Evolutionary conservation across 345 rosid genomes (phyloP).

Genomic region (Ceriops decandra): DNA sequence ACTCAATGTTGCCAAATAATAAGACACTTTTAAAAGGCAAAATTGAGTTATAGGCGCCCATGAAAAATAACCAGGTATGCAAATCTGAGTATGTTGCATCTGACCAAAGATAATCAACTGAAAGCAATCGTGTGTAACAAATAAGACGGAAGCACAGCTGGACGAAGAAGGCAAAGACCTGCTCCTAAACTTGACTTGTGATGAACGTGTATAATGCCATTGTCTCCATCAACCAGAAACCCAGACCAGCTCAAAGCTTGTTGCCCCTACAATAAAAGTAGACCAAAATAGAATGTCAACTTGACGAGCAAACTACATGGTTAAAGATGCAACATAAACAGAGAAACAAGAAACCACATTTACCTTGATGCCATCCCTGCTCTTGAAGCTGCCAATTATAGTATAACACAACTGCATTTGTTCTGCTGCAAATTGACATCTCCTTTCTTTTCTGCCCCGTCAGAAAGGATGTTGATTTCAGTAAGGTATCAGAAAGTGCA

Average conservation of each 20-base stretch:
- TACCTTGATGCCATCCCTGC: conserved; percentile 27
- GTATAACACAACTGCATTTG: conserved; percentile 80
- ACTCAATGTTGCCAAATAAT: not conserved
- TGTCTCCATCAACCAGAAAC: conserved; percentile 16
- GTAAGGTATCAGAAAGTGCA: conserved; percentile 6
- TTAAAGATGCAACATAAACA: not conserved
- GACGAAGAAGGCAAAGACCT: conserved; percentile 17
- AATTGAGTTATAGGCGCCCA: not conserved
- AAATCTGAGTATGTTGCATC: conserved; percentile 21
- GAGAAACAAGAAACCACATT: conserved; percentile 7
- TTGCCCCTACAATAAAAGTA: no score
- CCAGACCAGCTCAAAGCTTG: conserved; percentile 23
- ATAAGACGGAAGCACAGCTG: conserved; percentile 24
- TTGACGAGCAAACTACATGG: not conserved
- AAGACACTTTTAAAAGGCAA: conserved; percentile 4
- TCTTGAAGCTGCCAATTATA: conserved; percentile 38
- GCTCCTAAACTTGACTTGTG: conserved; percentile 12
- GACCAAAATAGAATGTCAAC: not conserved
- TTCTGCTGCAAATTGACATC: conserved; percentile 55
- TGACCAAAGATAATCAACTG: conserved; percentile 22
- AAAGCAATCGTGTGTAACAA: conserved; percentile 22
- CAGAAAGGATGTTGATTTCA: conserved; percentile 19
- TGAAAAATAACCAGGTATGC: conserved; percentile 10
- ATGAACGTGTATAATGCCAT: conserved; percentile 10
- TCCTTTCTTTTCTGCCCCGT: conserved; percentile 66